Conservation (phyloP, 1,139 yeast species). For the Candida sanyaensis region DNA sequence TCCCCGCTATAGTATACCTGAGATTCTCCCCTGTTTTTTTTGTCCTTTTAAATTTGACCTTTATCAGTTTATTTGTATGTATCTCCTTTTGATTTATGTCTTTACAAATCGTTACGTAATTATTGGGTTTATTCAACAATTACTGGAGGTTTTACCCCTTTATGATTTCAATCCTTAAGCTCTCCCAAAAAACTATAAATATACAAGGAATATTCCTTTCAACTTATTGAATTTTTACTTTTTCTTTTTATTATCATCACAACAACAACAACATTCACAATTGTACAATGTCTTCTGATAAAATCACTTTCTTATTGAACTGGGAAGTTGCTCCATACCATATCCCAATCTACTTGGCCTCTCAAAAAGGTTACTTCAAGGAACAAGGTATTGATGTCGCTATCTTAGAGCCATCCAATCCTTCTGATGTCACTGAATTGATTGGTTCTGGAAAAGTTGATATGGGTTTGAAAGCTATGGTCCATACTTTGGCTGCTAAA, state of each 20-base stretch:
- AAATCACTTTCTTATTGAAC: slow-evolving; percentile 54
- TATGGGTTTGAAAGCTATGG: slow-evolving; percentile 64
- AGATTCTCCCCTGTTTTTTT: background rate
- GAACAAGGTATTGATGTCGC: slow-evolving; percentile 55
- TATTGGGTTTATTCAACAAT: background rate
- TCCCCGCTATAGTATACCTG: background rate
- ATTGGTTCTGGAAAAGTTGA: slow-evolving; percentile 59
- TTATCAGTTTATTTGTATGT: background rate
- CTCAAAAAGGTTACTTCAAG: slow-evolving; percentile 50
- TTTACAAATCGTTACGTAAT: slow-evolving; percentile 2
- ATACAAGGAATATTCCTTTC: background rate
- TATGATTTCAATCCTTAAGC: background rate
- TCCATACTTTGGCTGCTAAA: slow-evolving; percentile 60
- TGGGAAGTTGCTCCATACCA: slow-evolving; percentile 64
- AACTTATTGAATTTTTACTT: background rate
- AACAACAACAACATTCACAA: background rate
- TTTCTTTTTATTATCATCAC: background rate
- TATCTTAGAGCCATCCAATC: slow-evolving; percentile 57
- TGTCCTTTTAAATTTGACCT: background rate
- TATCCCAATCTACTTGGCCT: slow-evolving; percentile 54
- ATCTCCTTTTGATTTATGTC: background rate
- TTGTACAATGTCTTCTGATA: slow-evolving; percentile 30
- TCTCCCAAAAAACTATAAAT: background rate
- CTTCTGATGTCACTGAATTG: slow-evolving; percentile 59
- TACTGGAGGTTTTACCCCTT: background rate